Conservation (phyloP, 2,329 filamentous ascomycete genomes). For the Sclerotiophoma versabilis region DNA sequence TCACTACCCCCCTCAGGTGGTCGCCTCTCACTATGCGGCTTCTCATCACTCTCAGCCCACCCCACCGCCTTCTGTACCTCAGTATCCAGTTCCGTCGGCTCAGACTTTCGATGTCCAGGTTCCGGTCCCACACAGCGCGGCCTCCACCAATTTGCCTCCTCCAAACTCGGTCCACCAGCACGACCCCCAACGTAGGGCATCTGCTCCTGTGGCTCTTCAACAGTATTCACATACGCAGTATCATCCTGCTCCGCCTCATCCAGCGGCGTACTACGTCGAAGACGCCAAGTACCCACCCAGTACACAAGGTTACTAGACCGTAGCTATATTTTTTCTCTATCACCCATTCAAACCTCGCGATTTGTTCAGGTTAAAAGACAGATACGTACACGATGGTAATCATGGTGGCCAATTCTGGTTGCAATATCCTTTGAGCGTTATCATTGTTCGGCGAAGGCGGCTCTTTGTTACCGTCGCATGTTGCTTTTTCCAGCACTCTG, state of each 20-base stretch:
- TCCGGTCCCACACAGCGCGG: constrained; percentile 25
- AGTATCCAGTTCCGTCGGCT: constrained; percentile 35
- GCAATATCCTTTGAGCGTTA: constrained; percentile 25
- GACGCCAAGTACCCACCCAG: constrained; percentile 36
- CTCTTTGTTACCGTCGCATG: background rate
- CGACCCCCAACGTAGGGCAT: constrained; percentile 39
- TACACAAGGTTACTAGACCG: constrained; percentile 7
- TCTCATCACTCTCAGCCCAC: constrained; percentile 30
- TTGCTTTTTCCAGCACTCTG: background rate
- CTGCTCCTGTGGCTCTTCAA: constrained; percentile 40
- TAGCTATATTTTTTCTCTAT: background rate
- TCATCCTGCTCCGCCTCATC: constrained; percentile 33
- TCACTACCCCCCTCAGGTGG: constrained; percentile 28
- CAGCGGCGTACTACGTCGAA: constrained; percentile 39
- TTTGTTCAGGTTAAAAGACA: constrained; percentile 10
- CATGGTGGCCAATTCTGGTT: constrained; percentile 23
- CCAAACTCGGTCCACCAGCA: constrained; percentile 28
- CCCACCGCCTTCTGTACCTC: constrained; percentile 28
- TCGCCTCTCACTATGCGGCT: constrained; percentile 29
- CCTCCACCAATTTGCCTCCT: constrained; percentile 23
- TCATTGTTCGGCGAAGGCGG: constrained; percentile 21
- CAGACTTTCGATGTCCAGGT: constrained; percentile 34
- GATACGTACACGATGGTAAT: constrained; percentile 21
- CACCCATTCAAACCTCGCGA: background rate
- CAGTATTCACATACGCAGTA: constrained; percentile 28